Base-by-base conservation (phyloP, 73 alveolate species). In the Paramecium octaurelia region DNA sequence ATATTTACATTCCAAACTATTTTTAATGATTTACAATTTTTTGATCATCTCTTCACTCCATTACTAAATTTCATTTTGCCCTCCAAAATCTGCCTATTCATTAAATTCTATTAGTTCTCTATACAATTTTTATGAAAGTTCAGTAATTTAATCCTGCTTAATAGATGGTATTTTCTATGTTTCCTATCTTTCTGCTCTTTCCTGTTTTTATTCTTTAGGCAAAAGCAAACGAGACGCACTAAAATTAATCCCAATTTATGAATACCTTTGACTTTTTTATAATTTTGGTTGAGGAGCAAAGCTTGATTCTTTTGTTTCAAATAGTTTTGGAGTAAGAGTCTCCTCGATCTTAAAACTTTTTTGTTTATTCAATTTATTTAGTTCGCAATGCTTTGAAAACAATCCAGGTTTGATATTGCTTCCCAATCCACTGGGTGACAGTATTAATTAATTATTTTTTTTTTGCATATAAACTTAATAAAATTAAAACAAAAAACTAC, bases 1-100 rank as follows among this genome's bases (percentile, higher is more conserved):
- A 44, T 43, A 31, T 48, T 48, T 80, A 44, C 91, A 24, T 35
- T 80, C 91, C 27, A 80, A 80, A 80, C 91, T 43, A 80, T n/a
- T 80, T 64, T 80, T 80, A 42, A 80, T 64, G 23, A 42, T 43
- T 6, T 20, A 2, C 20, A 80, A 46, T 48, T 44, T 80, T 34
- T 80, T 46, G 9, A 80, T 80, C 91, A 80, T 44, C 8, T 43
- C 70, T 16, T 42, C 57, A 24, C 75, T 31, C 91, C 91, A 80
- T 9, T 20, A 8, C 40, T 34, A 73, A n/a, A 73, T 34, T 36
- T 73, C 87, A 73, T 73, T 73, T 11, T 31, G 12, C 2, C 87
- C 87, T 29, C 59, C 35, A 31, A 14, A 36, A 20, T 73, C 87
- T 73, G 59, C 57, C 20, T 23, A 36, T 36, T 73, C 87, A 73